A percentile compares a stretch with the other conserved stretches of the same genome.
Evolutionary conservation across 139 green algal species (phyloP).

Genomic region (Volvox reticuliferus): DNA sequence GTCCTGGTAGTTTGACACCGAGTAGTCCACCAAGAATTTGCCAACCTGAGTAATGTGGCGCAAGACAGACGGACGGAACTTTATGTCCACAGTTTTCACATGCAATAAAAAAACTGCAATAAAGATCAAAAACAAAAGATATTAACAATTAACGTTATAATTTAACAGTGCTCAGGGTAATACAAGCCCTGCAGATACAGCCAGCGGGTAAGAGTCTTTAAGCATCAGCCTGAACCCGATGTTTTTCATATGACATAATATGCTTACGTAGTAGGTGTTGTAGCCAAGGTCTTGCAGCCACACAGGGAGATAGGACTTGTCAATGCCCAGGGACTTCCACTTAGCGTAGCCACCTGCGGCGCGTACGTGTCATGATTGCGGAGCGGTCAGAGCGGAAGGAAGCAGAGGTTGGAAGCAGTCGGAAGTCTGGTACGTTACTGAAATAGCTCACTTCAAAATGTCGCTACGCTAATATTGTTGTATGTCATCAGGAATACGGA

Average conservation of each 20-base stretch:
- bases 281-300: constrained; percentile 51
- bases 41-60: constrained; percentile 1
- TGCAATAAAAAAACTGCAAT: too few species aligned
- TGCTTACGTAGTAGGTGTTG: constrained; percentile 41
- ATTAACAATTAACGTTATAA: too few species aligned
- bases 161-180: too few species aligned
- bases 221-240: too few species aligned
- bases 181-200: too few species aligned
- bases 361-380: neutral
- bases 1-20: constrained; percentile 6
- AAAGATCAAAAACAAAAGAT: neutral
- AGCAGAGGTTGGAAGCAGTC: too few species aligned
- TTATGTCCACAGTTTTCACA: neutral
- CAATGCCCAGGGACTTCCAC: constrained; percentile 42
- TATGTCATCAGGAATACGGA: too few species aligned
- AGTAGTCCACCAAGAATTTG: constrained; percentile 49
- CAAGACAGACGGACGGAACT: neutral
- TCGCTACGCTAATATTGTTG: too few species aligned
- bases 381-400: neutral
- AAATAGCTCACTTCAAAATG: too few species aligned
- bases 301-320: constrained; percentile 41
- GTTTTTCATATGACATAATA: neutral
- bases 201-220: too few species aligned
- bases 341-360: constrained; percentile 22
- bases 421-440: too few species aligned